Conservation (phyloP, 176 grass and related monocot genomes). For the Otatea glauca region DNA sequence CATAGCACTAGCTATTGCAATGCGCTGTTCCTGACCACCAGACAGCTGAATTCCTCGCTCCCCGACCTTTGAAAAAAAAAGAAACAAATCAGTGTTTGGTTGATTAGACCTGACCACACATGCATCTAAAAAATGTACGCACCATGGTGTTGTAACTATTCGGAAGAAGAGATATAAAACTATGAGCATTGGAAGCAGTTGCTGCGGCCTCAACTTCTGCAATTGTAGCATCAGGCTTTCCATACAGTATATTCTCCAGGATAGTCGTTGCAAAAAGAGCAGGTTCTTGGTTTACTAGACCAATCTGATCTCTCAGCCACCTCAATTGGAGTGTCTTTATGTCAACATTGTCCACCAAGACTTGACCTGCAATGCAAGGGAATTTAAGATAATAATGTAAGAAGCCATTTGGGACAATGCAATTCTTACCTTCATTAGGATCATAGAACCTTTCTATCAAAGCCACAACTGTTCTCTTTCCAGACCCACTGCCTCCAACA, state of each 20-base stretch:
- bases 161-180: conserved; percentile 87
- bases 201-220: conserved; percentile 89
- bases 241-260: conserved; percentile 94
- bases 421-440: conserved; percentile 85
- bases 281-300: conserved; percentile 98
- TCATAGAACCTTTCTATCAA: conserved; percentile 99
- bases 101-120: background rate
- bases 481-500: conserved; percentile 97
- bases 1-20: conserved; percentile 95
- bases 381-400: conserved; percentile 18
- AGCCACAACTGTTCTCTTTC: conserved; percentile 95
- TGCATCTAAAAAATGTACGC: background rate
- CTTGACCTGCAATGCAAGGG: conserved; percentile 62
- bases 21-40: conserved; percentile 97
- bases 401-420: background rate
- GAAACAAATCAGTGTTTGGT: background rate
- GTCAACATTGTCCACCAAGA: conserved; percentile 96
- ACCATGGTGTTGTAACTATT: conserved; percentile 94
- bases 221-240: conserved; percentile 86
- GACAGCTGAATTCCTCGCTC: conserved; percentile 92
- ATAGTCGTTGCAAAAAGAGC: conserved; percentile 98
- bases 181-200: conserved; percentile 92
- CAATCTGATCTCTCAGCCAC: conserved; percentile 97
- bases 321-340: conserved; percentile 89
- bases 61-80: conserved; percentile 66